Conservation (phyloP, 176 grass and related monocot genomes). For the Bonia amplexicaulis region DNA sequence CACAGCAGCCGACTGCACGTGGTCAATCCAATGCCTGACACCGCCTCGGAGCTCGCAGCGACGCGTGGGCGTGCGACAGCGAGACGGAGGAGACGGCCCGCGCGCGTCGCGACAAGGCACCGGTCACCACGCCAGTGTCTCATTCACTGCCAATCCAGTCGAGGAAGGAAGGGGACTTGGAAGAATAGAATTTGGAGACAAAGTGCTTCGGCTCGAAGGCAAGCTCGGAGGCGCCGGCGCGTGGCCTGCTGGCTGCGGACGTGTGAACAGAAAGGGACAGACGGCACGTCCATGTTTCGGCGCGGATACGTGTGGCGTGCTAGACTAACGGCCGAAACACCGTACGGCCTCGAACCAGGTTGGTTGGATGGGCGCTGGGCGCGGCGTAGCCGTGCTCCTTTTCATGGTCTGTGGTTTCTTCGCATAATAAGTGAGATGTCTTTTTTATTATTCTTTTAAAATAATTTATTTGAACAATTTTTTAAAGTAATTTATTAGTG, state of each 20-base stretch:
- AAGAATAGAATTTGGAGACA: not conserved
- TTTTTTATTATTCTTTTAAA: too few relatives aligned
- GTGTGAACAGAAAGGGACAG: not conserved
- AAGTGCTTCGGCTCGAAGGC: constrained; percentile 15
- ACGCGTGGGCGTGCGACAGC: constrained; percentile 5
- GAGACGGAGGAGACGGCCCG: not conserved
- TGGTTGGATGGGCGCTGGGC: not conserved
- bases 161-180: too few relatives aligned
- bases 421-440: too few relatives aligned
- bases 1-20: not conserved
- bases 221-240: not conserved
- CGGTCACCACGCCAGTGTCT: not conserved
- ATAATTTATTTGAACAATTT: too few relatives aligned
- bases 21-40: not conserved
- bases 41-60: not conserved
- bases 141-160: too few relatives aligned
- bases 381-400: not conserved
- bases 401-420: too few relatives aligned
- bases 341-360: not conserved
- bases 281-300: not conserved
- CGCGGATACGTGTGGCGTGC: not conserved
- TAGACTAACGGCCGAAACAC: not conserved
- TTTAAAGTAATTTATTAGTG: too few relatives aligned
- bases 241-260: not conserved
- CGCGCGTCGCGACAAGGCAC: too few relatives aligned